Conservation (phyloP, 2,329 filamentous ascomycete genomes). For the Pseudogymnoascus sp. region DNA sequence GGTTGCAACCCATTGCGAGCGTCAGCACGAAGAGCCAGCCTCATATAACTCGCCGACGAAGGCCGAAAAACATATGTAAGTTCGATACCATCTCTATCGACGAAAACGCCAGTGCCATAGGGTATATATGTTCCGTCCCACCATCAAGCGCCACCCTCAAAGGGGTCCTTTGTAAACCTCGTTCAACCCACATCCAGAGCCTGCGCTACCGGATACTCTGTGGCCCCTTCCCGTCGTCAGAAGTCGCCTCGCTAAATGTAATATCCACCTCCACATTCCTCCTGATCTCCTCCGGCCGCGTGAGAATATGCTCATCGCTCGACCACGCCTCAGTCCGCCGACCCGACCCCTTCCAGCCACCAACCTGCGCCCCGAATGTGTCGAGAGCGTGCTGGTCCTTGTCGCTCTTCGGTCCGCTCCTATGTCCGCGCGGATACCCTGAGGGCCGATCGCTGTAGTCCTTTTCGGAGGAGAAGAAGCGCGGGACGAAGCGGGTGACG, state of each 20-base stretch:
- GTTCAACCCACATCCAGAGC: not conserved
- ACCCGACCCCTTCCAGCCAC: not conserved
- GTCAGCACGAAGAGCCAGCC: not conserved
- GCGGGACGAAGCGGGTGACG: conserved; percentile 10
- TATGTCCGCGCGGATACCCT: not conserved
- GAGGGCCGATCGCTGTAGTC: not conserved
- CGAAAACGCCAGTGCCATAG: not conserved
- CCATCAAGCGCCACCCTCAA: not conserved
- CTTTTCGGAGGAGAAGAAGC: not conserved
- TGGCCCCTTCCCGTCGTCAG: not conserved
- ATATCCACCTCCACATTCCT: conserved; percentile 10
- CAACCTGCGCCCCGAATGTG: conserved; percentile 1
- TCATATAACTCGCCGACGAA: not conserved
- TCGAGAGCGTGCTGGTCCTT: conserved; percentile 1
- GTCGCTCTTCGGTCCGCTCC: not conserved
- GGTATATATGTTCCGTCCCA: not conserved
- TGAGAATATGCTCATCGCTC: conserved; percentile 8
- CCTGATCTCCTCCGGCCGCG: conserved; percentile 6
- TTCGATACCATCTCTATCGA: not conserved
- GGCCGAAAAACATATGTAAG: not conserved
- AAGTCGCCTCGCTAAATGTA: conserved; percentile 5
- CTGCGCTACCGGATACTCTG: not conserved
- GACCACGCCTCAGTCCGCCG: not conserved
- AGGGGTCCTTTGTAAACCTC: not conserved
- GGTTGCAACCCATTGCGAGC: not conserved